Evolutionary conservation across 2,329 filamentous ascomycete species (phyloP), one percentile per base, ranked within the genome.

Genomic region (Aureobasidium sp.): DNA sequence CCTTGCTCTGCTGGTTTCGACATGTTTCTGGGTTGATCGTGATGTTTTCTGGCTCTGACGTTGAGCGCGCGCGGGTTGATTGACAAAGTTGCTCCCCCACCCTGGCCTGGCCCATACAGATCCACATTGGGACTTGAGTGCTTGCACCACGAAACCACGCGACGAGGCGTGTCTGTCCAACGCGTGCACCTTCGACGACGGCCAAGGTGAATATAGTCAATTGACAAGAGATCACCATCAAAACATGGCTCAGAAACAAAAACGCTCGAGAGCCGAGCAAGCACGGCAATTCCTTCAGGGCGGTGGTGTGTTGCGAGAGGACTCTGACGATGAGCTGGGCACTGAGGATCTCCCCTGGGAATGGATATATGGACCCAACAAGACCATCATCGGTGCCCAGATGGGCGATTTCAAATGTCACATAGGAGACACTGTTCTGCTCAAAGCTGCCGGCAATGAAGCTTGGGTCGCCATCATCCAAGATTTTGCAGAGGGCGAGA

Each of bases 401-500:
- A 91, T 91, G 82, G 92, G 91, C 27, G 79, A 74, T 14, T 96
- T 97, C 66, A 83, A 88, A 70, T 96, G 91, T 76, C 82, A 78
- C 60, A 73, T 96, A 41, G 94, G 94, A 48, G 91, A 99, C 70
- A 84, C 85, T 22, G 87, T 97, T 39, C 80, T 97, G 44, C 81
- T 99, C 61, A 95, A 96, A 74, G 90, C 92, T 1, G 90, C 95
- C 42, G 91, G 90, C 44, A 90, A 90, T 66, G 91, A 95, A 69
- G 89, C 91, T 12, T 99, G 94, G 92, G 89, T 95, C 2, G 94
- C 90, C 37, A 86, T 99, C 65, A 88, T 97, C 58, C 88, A 87
- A 69, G 87, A 90, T 47, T 96, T 99, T 67, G 72, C 87, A 42
- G 86, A 93, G 49, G 84, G 87, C 36, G 86, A 88, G 49, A 65